phyloP scores from a whole-genome alignment of 768 basidiomycete species.

The Daedalea quercina region DNA sequence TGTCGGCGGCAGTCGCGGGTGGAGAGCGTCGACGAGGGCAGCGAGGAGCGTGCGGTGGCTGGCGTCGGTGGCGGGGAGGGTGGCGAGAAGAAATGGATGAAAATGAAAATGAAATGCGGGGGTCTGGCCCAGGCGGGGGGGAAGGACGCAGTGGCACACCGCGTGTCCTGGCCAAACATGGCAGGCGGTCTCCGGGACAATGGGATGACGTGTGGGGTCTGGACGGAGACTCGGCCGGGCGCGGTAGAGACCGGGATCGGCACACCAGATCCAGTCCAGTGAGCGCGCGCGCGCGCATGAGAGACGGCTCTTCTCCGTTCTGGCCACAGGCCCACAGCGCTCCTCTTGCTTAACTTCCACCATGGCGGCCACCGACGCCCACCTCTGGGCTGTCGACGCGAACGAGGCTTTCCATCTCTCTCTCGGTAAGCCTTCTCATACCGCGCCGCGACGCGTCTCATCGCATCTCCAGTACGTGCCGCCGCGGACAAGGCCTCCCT shows the following conservation, averaged over 20 bases:
- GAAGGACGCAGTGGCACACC: neutral
- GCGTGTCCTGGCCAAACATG: neutral
- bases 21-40: no score
- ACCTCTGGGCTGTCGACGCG: constrained; percentile 67
- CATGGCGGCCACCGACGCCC: constrained; percentile 2
- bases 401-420: constrained; percentile 72
- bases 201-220: neutral
- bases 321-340: neutral
- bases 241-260: neutral
- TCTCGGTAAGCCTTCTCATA: constrained; percentile 46
- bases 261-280: neutral
- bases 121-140: neutral
- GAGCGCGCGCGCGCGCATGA: neutral
- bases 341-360: constrained; percentile 2
- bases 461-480: constrained; percentile 51
- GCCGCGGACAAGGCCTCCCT: constrained; percentile 54
- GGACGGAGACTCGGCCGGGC: neutral
- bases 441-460: neutral
- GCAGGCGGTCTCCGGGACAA: neutral
- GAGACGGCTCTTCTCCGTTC: neutral
- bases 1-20: no score
- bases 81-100: no score
- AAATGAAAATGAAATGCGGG: no score
- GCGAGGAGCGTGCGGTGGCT: no score
- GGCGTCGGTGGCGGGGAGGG: no score